Conservation (phyloP, 2,329 filamentous ascomycete species). For the Aspergillus luchuensis region DNA sequence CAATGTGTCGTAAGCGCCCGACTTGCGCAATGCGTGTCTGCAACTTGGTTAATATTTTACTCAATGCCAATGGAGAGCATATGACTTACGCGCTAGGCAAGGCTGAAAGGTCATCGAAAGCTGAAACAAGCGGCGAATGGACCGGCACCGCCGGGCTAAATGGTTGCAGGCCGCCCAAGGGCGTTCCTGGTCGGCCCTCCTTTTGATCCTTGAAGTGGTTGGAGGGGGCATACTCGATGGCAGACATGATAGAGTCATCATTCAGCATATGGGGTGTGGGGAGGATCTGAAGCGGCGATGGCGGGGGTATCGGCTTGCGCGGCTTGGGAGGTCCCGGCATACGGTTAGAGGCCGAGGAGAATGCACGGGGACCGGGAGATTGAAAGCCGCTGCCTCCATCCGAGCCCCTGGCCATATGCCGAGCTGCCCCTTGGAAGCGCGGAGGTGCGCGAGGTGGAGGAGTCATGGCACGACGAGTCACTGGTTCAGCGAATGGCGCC, state of each 20-base stretch:
- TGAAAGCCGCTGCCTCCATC: constrained; percentile 35
- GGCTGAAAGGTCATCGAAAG: constrained; percentile 81
- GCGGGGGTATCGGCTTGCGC: constrained; percentile 69
- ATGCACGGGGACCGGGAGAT: constrained; percentile 58
- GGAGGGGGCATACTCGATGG: constrained; percentile 86
- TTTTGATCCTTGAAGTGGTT: constrained; percentile 66
- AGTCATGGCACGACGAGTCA: constrained; percentile 91
- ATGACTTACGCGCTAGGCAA: constrained; percentile 87
- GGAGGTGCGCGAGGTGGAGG: constrained; percentile 75
- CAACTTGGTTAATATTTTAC: constrained; percentile 21
- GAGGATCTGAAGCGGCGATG: constrained; percentile 70
- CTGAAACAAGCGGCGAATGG: constrained; percentile 75
- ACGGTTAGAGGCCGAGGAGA: constrained; percentile 62
- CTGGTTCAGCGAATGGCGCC: constrained; percentile 77
- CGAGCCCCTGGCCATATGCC: constrained; percentile 52
- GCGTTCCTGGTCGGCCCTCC: constrained; percentile 66
- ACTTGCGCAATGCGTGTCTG: constrained; percentile 53
- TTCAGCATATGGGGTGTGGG: constrained; percentile 83
- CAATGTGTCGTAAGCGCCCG: constrained; percentile 50
- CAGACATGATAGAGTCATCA: constrained; percentile 73
- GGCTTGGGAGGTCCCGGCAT: constrained; percentile 48
- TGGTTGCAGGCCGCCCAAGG: constrained; percentile 60
- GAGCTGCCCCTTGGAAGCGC: constrained; percentile 51
- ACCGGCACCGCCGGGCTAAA: constrained; percentile 74
- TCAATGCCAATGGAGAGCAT: background rate